These are phyloP conservation scores for Cercospora beticola DNA, from an alignment of 2,329 filamentous ascomycete species.

Conservation along the genomic window DNA sequence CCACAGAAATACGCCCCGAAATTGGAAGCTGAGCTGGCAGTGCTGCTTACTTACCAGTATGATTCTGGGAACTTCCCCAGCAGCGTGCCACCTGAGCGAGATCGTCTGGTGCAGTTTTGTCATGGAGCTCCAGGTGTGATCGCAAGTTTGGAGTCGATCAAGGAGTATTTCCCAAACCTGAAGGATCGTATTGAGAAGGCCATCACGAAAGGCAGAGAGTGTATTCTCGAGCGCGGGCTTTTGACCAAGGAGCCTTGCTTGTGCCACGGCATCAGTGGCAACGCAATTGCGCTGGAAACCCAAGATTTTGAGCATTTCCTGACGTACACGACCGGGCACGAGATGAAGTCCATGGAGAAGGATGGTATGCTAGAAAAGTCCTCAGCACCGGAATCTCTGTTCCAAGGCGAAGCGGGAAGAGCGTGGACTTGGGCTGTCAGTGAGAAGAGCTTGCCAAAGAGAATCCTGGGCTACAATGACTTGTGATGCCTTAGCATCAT, in stretches of 20 bases:
- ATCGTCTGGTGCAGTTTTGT: constrained; percentile 63
- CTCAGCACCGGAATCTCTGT: constrained; percentile 51
- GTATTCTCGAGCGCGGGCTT: constrained; percentile 58
- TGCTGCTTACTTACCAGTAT: constrained; percentile 60
- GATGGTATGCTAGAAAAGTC: constrained; percentile 54
- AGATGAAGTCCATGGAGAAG: constrained; percentile 55
- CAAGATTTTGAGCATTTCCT: constrained; percentile 58
- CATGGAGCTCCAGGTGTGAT: constrained; percentile 66
- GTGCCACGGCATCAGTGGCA: constrained; percentile 64
- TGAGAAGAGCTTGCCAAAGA: constrained; percentile 48
- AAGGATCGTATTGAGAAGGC: constrained; percentile 54
- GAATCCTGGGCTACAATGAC: constrained; percentile 53
- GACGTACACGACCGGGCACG: constrained; percentile 57
- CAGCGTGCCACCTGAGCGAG: constrained; percentile 50
- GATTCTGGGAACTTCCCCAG: constrained; percentile 64
- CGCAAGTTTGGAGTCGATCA: constrained; percentile 57
- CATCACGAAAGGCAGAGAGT: constrained; percentile 53
- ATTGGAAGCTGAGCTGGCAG: constrained; percentile 54
- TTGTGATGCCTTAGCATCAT: constrained; percentile 37
- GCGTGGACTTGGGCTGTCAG: constrained; percentile 48
- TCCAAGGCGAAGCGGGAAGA: constrained; percentile 45
- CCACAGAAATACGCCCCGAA: constrained; percentile 55
- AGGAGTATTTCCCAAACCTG: constrained; percentile 57
- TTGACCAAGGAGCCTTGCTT: constrained; percentile 65
- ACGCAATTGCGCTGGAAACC: constrained; percentile 58